Base-by-base conservation (phyloP, 495 filamentous ascomycete species). In the Terfezia boudieri region DNA sequence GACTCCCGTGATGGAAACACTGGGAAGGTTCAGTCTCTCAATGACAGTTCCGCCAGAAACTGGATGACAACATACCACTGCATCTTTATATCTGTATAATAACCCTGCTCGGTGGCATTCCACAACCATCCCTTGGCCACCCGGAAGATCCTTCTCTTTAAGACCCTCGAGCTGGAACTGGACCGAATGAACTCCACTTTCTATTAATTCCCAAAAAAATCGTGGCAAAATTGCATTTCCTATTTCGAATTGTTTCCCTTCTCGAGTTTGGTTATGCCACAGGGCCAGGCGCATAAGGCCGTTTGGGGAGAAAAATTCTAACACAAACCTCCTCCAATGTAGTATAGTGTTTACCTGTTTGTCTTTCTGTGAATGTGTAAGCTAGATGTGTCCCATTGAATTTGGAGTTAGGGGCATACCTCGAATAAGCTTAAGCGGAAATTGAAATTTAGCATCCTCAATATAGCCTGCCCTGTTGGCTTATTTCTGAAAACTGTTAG, bases 201-300 rank as follows among this genome's bases (percentile, higher is more conserved):
- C 75, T 56, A 79, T 84, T 51, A 81, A 75, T 2, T 74, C 79
- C 35, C 69, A 68, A 59, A 81, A 83, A 57, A 78, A 84, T 36
- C 80, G 73, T 32, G 82, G 72, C 20, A 85, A 64, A 6, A 76
- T 72, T 12, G 76, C 69, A 11, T 73, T 74, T 16, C 73, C 70
- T 38, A 85, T 77, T 53, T 82, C 79, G 46, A 76, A 84, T 58
- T 76, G 71, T 58, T 84, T 84, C 54, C 56, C 64, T n/a, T 69
- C 68, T 37, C 69, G 69, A 36, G 66, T 64, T 49, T 67, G 61
- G 9, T 60, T 59, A 53, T 74, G 68, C 58, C 66, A 72, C 43
- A 78, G 65, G 17, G 70, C 68, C 57, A 77, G 74, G 54, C 74
- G 75, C 60, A 80, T 71, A 16, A 74, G 72, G 53, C 78, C 78